These are phyloP conservation scores for Camptophora hylomeconis DNA, from an alignment of 2,329 filamentous ascomycete genomes.

Conservation along the genomic window DNA sequence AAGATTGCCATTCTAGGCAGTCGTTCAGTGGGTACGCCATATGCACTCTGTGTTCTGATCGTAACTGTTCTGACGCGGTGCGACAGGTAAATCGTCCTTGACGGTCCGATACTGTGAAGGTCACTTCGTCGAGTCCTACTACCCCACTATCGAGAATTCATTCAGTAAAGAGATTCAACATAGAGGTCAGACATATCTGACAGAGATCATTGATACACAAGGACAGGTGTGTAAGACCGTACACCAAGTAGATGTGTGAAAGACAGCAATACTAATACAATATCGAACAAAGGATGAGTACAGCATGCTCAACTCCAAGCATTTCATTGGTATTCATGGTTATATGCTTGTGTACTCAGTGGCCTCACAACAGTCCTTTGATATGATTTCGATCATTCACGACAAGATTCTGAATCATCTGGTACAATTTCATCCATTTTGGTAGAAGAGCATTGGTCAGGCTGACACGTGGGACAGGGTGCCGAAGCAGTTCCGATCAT, in stretches of 20 bases:
- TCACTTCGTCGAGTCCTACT: conserved; percentile 97
- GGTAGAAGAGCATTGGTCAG: neutral
- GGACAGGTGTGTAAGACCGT: conserved; percentile 54
- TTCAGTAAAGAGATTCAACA: conserved; percentile 92
- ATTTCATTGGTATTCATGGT: conserved; percentile 97
- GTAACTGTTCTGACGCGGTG: conserved; percentile 8
- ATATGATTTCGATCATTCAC: conserved; percentile 91
- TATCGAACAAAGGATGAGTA: conserved; percentile 66
- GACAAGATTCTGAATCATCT: conserved; percentile 97
- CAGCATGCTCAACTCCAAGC: conserved; percentile 94
- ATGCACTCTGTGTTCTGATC: neutral
- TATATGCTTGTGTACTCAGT: conserved; percentile 99
- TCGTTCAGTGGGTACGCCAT: conserved; percentile 66
- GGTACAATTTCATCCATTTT: conserved; percentile 36
- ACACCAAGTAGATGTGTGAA: neutral
- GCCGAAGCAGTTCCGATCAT: conserved; percentile 86
- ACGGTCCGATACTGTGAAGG: conserved; percentile 95
- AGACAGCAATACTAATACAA: conserved; percentile 1
- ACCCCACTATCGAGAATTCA: conserved; percentile 97
- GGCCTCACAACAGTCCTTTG: conserved; percentile 81
- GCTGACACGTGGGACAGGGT: conserved; percentile 43
- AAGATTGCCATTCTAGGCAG: conserved; percentile 95
- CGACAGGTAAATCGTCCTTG: conserved; percentile 83
- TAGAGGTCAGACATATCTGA: conserved; percentile 85
- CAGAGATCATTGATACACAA: conserved; percentile 96